phyloP scores from a whole-genome alignment of 345 rosid species.

The Schrenkiella parvula region DNA sequence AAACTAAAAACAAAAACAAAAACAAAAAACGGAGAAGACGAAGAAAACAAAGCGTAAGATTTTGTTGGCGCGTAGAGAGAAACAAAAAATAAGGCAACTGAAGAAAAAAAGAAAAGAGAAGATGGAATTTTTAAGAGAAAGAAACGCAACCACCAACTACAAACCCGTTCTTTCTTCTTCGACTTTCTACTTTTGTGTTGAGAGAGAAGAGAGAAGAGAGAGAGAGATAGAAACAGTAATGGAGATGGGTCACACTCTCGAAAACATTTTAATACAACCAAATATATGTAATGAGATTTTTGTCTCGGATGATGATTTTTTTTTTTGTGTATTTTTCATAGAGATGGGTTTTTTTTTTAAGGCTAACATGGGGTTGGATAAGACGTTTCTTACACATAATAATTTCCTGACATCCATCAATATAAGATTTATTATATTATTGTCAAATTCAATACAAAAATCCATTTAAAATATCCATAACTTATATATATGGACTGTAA shows the following conservation, averaged over 20 bases:
- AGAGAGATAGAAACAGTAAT: constrained; percentile 17
- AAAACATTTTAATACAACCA: neutral
- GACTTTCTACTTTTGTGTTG: constrained; percentile 24
- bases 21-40: neutral
- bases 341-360: neutral
- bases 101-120: neutral
- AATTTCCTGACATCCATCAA: constrained; percentile 23
- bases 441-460: neutral
- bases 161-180: constrained; percentile 46
- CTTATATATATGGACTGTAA: neutral
- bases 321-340: neutral
- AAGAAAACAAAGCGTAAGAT: neutral
- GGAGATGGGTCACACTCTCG: constrained; percentile 26
- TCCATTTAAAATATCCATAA: neutral
- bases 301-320: neutral
- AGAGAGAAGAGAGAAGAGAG: neutral
- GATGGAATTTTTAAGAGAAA: constrained; percentile 16
- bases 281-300: neutral
- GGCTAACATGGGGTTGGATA: constrained; percentile 29
- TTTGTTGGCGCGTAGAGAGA: constrained; percentile 8
- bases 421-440: neutral
- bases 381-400: constrained; percentile 29
- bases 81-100: neutral
- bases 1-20: neutral
- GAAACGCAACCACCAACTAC: constrained; percentile 46